A percentile compares a stretch with the other conserved stretches of the same genome.
Evolutionary conservation across 345 rosid genomes (phyloP).

Genomic region (Angophora floribunda): DNA sequence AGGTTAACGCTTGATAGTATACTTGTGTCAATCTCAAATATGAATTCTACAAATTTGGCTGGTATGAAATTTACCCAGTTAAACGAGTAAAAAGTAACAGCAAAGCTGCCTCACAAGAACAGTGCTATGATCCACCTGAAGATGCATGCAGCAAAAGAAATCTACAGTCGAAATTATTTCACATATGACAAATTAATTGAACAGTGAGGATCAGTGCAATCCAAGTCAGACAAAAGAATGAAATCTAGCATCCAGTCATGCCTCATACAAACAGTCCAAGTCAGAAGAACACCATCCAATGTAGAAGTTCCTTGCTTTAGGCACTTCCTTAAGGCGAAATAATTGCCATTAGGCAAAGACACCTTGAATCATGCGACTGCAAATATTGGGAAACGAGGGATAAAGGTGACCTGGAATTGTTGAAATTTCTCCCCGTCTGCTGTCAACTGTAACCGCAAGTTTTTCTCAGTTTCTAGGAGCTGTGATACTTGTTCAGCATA

Average conservation of each 20-base stretch:
- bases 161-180: neutral
- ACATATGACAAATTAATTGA: neutral
- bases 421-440: conserved; percentile 94
- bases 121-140: neutral
- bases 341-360: neutral
- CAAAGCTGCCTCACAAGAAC: neutral
- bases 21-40: neutral
- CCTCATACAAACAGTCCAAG: neutral
- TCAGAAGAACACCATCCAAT: neutral
- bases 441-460: conserved; percentile 72
- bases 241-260: neutral
- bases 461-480: conserved; percentile 77
- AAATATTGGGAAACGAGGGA: neutral
- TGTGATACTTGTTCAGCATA: conserved; percentile 89
- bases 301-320: neutral
- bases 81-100: neutral
- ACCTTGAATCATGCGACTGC: neutral
- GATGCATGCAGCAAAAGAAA: neutral
- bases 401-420: conserved; percentile 63
- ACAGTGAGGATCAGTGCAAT: neutral
- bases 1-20: neutral
- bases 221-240: neutral
- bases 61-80: neutral
- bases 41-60: neutral
- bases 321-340: neutral